These are phyloP conservation scores for Cyclotella atomus DNA, from an alignment of 108 stramenopile genomes.

Conservation along the genomic window DNA sequence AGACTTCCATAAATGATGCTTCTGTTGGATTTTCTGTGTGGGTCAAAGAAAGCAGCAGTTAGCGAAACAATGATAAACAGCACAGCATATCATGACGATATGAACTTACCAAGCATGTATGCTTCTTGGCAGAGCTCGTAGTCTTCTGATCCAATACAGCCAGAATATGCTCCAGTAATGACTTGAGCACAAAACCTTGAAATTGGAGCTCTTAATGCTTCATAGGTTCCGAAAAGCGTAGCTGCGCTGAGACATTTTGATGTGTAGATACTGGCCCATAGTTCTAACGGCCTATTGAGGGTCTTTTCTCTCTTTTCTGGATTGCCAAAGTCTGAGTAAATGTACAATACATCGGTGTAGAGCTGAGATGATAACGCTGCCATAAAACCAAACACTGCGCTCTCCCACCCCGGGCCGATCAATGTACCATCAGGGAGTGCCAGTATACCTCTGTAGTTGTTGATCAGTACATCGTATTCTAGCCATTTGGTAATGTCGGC, in stretches of 20 bases:
- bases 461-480: slow-evolving; percentile 74
- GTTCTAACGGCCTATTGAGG: slow-evolving; percentile 47
- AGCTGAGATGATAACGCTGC: slow-evolving; percentile 72
- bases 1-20: slow-evolving; percentile 56
- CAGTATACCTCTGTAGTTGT: slow-evolving; percentile 60
- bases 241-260: slow-evolving; percentile 57
- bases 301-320: slow-evolving; percentile 57
- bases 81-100: not conserved
- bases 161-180: slow-evolving; percentile 69
- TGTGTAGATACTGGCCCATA: slow-evolving; percentile 66
- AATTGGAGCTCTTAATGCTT: slow-evolving; percentile 59
- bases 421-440: slow-evolving; percentile 34
- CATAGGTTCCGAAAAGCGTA: slow-evolving; percentile 81
- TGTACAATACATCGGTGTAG: slow-evolving; percentile 72
- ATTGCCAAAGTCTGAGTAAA: slow-evolving; percentile 62
- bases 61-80: not conserved
- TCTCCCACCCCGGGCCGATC: slow-evolving; percentile 55
- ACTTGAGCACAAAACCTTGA: slow-evolving; percentile 46
- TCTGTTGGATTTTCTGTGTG: slow-evolving; percentile 53
- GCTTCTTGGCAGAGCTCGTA: slow-evolving; percentile 70
- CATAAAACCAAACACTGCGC: slow-evolving; percentile 66
- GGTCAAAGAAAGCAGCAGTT: not conserved
- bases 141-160: slow-evolving; percentile 65
- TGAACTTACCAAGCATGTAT: slow-evolving; percentile 38
- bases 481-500: slow-evolving; percentile 82